Base-by-base conservation (phyloP, 306 rosid genomes). In the Gastrolobium bilobum region DNA sequence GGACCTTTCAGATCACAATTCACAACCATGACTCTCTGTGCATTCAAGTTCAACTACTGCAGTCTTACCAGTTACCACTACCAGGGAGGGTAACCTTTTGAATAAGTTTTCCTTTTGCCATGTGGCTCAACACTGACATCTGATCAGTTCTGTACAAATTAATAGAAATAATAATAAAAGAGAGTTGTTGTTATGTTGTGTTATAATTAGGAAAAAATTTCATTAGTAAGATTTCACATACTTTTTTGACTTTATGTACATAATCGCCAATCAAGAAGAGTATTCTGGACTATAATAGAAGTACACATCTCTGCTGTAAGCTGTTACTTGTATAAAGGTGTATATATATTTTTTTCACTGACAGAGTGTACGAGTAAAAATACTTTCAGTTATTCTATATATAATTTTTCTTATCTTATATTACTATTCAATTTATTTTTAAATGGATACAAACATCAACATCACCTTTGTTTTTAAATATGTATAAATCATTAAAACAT, bases 51-150 rank as follows among this genome's bases (percentile, higher is more conserved):
- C 26, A 20, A 20, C 65, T 13, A 51, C 4, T 53, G 4, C 33
- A 20, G 0, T 62, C 10, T 14, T 53, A 30, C 50, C 39, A 20
- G 26, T 58, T 75, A 52, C 65, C 48, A 38, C 34, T 66, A 60
- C 76, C 54, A 11, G 39, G 20, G 69, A 60, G 67, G 34, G 7
- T 64, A 35, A 78, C 58, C 71, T 59, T 43, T 46, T 77, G 64
- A 73, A 15, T 20, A 30, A 37, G 7, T 68, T 43, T 60, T 26
- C 72, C 43, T 63, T 40, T 74, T 56, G 60, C 67, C 86, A 68
- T 69, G 72, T 82, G 88, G 13, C 50, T 68, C 79, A 4, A 74
- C 40, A 15, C 73, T 61, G 37, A 46, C 82, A 68, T 0, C 76
- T 58, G 33, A 46, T 54, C 44, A 30, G 3, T 8, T 29, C 0